Base-by-base conservation (phyloP, 768 basidiomycete genomes). In the Tephrocybe rancida region DNA sequence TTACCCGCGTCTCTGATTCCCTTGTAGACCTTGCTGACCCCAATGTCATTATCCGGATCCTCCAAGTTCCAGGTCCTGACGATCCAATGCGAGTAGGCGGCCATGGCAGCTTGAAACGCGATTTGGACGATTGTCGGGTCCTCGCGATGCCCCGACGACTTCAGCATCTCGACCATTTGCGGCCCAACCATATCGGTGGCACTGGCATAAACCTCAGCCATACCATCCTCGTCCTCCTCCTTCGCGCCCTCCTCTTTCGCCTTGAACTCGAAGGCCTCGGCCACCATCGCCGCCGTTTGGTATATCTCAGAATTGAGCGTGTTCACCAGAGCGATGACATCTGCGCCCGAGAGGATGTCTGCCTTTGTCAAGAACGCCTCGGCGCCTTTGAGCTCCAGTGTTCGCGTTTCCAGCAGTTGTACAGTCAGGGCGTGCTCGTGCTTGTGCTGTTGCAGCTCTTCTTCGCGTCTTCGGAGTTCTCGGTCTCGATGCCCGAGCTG, bases 61-160 rank as follows among this genome's bases (percentile, higher is more conserved):
- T 79, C 79, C 52, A 80, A 75, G 57, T 75, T 77, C 80, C 80
- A 81, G 1, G 79, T 75, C 14, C 70, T 72, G 47, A 78, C 69
- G 35, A 80, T 77, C 80, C 80, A 80, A 44, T 78, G 73, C 1
- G 74, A 69, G 56, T 79, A 79, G 6, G 76, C 77, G 18, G 71
- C 59, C 69, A 80, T 71, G 22, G 72, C 73, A 25, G 73, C 70
- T 56, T 77, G 76, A 55, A 81, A 66, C 5, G 77, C 78, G 39
- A 79, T 71, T 41, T 76, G 75, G 22, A 80, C 64, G 30, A 77
- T 54, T 22, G 71, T 70, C 5, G 73, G 70, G 54, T 79, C 76
- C 47, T 71, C 64, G 52, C 69, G 67, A 54, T 77, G 76, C 43
- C 73, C 70, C 5, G 70, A 65, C 14, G 61, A 55, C 58, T 65